Evolutionary conservation across 2,329 filamentous ascomycete genomes (phyloP).

Genomic region (Talaromyces islandicus): DNA sequence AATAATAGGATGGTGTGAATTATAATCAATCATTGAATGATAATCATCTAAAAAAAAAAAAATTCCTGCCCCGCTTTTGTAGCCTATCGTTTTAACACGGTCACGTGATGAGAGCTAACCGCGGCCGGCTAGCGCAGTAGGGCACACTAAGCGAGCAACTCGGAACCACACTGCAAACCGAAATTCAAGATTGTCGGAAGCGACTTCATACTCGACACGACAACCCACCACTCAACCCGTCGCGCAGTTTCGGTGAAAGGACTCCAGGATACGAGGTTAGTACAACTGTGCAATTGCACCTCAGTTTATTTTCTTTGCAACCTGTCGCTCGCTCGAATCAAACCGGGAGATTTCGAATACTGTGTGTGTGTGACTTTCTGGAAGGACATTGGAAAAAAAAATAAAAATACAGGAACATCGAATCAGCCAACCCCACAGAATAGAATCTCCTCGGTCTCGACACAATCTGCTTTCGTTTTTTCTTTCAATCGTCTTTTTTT

Average conservation of each 20-base stretch:
- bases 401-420: background rate
- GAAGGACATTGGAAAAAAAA: background rate
- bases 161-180: constrained; percentile 35
- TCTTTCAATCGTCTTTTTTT: background rate
- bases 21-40: background rate
- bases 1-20: too few species aligned
- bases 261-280: constrained; percentile 41
- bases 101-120: constrained; percentile 14
- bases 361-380: background rate
- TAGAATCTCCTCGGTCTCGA: constrained; percentile 5
- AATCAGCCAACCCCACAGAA: background rate
- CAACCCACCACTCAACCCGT: constrained; percentile 32
- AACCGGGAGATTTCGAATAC: background rate
- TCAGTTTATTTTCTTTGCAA: constrained; percentile 11
- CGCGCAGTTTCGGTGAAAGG: constrained; percentile 40
- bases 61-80: background rate
- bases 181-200: constrained; percentile 38
- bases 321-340: background rate
- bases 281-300: constrained; percentile 13
- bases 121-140: constrained; percentile 28
- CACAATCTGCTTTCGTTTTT: background rate
- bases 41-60: background rate
- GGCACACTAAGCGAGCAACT: constrained; percentile 40
- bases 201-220: constrained; percentile 32
- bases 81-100: background rate